These are phyloP conservation scores for Cymbidium sinense DNA, from an alignment of 106 monocot genomes.

Conservation along the genomic window DNA sequence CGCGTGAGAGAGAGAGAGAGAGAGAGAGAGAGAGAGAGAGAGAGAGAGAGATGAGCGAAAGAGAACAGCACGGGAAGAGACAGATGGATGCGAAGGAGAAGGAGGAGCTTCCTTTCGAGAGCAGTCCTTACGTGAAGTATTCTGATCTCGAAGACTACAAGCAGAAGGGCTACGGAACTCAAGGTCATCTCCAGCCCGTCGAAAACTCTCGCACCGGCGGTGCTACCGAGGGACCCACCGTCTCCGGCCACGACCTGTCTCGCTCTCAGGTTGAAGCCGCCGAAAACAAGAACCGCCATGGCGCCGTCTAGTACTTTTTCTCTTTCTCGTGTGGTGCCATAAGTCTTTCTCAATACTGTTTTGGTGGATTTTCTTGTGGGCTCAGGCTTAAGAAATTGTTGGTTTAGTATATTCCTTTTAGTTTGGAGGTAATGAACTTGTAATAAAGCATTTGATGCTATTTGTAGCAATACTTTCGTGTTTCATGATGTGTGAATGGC, in stretches of 20 bases:
- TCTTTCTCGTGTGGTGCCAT: no score
- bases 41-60: slow-evolving; percentile 5
- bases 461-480: no score
- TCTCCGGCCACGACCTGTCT: slow-evolving; percentile 19
- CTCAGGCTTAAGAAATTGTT: no score
- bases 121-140: slow-evolving; percentile 41
- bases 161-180: slow-evolving; percentile 23
- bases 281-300: slow-evolving; percentile 11
- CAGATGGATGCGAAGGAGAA: not conserved
- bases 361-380: no score
- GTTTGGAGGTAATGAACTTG: no score
- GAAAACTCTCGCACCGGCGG: slow-evolving; percentile 21
- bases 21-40: not conserved
- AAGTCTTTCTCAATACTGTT: no score
- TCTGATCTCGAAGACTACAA: slow-evolving; percentile 30
- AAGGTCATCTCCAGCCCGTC: slow-evolving; percentile 17
- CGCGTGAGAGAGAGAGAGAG: not conserved
- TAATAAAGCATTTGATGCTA: no score
- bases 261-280: not conserved
- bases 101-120: slow-evolving; percentile 28
- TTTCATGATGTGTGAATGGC: no score
- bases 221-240: slow-evolving; percentile 24
- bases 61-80: not conserved
- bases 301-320: not conserved
- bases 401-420: no score